Evolutionary conservation across 495 filamentous ascomycete genomes (phyloP), one percentile per base, ranked within the genome.

Genomic region (Podospora anserina): DNA sequence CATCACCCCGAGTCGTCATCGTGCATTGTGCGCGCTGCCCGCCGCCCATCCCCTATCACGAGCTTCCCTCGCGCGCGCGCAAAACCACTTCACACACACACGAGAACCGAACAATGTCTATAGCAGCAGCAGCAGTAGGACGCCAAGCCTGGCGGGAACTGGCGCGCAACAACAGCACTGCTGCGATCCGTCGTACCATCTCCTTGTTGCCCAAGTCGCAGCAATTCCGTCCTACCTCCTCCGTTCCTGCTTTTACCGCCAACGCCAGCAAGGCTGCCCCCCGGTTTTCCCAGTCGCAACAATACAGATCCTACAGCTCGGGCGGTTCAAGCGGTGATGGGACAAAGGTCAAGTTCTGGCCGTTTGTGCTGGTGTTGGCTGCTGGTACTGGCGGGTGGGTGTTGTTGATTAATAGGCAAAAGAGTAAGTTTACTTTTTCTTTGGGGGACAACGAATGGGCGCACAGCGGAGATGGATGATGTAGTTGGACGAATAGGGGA

Each of bases 301-400:
- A 71, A 30, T 79, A 82, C 71, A 79, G 77, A 76, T 69, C 68
- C 16, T 63, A 63, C 19, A 53, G 68, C 23, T 67, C 68, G 26
- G 60, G 58, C 39, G 62, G 27, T 16, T 39, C 69, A 18, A 71
- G 72, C 30, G 66, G 69, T 6, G 76, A 74, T 32, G 77, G 75
- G 34, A 72, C 75, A 67, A 60, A 73, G 32, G 71, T 84, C 72
- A 83, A 82, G 71, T 82, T 83, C 72, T 83, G 82, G 82, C 82
- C 82, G 18, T 85, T 87, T 55, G 5, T 84, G 13, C 73, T 75
- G 26, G 75, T 87, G 64, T 80, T 86, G 64, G 80, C 76, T 0
- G 66, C 82, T 0, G 82, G 82, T 11, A 80, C 81, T 18, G 79
- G 77, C 15, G 82, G 77, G 1, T 87, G 85, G 66, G 78, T 83